Base-by-base conservation (phyloP, 805 yeast genomes). In the Saccharomyces cerevisiae region DNA sequence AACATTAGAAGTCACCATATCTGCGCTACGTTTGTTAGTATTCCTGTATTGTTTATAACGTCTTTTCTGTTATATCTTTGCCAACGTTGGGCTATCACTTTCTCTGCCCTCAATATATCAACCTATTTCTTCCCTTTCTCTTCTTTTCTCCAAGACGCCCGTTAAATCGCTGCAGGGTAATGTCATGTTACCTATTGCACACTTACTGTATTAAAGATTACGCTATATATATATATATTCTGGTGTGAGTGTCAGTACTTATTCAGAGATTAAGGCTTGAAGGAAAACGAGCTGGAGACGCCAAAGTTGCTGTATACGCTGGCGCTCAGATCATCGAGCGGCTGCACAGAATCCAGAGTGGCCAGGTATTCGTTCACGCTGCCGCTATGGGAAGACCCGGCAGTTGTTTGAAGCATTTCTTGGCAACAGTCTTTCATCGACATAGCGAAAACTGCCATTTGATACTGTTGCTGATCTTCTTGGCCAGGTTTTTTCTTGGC, bases 261-360 rank as follows among this genome's bases (percentile, higher is more conserved):
- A 36, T 9, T 9, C 17, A 17, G 2, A 13, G 4, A 6, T 27
- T 26, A 24, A 10, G 13, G 24, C 53, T 30, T 31, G 36, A 14
- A 30, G 27, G 9, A 27, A 13, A 5, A 51, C 26, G 27, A 27
- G 53, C 26, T 26, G 9, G 22, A 60, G 17, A 64, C 55, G 27
- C 66, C 64, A 61, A 87, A 88, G 64, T 89, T 89, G 21, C 96
- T 85, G 69, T 91, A 91, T 8, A 91, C 91, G 60, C 89, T 79
- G 4, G 97, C 97, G 71, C 96, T 85, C 60, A 91, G 78, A 56
- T 89, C 96, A 59, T 88, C 95, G 54, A 91, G 76, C 58, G 84
- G 89, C 3, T 59, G 56, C 2, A 65, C 57, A 9, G 64, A 47
- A 48, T 68, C 67, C 13, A 68, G 52, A 21, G 62, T 55, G 47